Base-by-base conservation (phyloP, 345 rosid species). In the Chamaenerion angustifolium region DNA sequence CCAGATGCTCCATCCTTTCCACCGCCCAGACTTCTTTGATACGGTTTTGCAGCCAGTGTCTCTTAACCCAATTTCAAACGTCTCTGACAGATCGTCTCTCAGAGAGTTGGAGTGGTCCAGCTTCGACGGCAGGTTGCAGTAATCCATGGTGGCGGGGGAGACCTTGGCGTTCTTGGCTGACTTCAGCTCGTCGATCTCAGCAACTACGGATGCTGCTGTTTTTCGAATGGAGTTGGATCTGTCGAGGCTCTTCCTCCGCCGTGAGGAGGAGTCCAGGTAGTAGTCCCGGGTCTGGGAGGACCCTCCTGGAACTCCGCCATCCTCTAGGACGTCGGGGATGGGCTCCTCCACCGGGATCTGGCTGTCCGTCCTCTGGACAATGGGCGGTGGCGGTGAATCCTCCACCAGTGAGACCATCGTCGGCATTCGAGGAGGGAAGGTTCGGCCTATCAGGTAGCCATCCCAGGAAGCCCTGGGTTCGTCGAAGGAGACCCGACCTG, bases 381-480 rank as follows among this genome's bases (percentile, higher is more conserved):
- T 78, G 13, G 70, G 80, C 9, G 96, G 85, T 7, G 75, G 83
- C 14, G 97, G 96, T 57, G 90, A 82, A 69, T 88, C 97, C 68
- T 93, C 99, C 11, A 84, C 93, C 0, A 87, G 95, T 4, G 98
- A 82, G 18, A 83, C 69, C 95, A 88, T 93, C 0, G 95, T 74
- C 0, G 87, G 83, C 95, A 85, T 79, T 55, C 86, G 65, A n/a
- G 93, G 80, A 40, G 79, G 45, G 3, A 52, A 88, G 0, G 75
- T 51, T 61, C 76, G 74, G 12, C 96, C 96, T 0, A 78, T 80
- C 72, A 87, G 47, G 62, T 84, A 76, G 0, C 98, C 96, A 25
- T 92, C 98, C 86, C 96, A 87, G 4, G 95, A 83, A 23, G 96
- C 98, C n/a, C 96, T 76, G 0, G 98, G 96, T 78, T 87, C 96